phyloP scores from a whole-genome alignment of 148 eudicot genomes.

The Rhododendron mucronatum region DNA sequence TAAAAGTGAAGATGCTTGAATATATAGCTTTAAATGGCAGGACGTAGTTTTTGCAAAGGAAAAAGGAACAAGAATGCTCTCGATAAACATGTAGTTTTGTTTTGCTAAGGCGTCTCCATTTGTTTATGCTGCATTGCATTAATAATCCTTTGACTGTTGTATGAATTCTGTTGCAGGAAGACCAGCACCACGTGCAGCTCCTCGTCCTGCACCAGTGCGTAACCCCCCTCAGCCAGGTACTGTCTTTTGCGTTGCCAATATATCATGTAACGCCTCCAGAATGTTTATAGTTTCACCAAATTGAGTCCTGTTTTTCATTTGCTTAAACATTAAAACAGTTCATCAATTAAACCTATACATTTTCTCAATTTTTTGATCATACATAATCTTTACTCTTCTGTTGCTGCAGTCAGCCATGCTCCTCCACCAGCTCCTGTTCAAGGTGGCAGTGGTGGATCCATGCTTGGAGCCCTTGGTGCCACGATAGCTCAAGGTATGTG shows the following conservation, averaged over 20 bases:
- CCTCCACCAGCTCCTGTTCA: conserved; percentile 88
- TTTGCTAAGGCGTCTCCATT: not conserved
- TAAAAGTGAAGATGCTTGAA: not conserved
- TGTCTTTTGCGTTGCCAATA: not conserved
- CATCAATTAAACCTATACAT: not conserved
- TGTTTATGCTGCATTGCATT: not conserved
- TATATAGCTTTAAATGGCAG: not conserved
- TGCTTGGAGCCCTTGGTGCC: conserved; percentile 65
- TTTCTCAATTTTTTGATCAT: not conserved
- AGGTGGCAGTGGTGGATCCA: conserved; percentile 57
- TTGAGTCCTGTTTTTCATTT: not conserved
- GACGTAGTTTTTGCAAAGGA: not conserved
- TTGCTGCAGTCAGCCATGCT: conserved; percentile 43
- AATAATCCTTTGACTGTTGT: not conserved
- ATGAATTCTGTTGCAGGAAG: conserved; percentile 49
- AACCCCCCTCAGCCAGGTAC: conserved; percentile 63
- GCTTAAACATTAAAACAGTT: not conserved
- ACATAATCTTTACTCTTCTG: not conserved
- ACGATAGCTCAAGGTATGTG: conserved; percentile 79
- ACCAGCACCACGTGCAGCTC: conserved; percentile 63
- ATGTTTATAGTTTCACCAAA: not conserved
- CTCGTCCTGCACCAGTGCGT: conserved; percentile 58
- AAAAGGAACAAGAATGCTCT: not conserved
- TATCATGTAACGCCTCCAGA: not conserved
- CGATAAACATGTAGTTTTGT: not conserved